Conservation (phyloP, 495 filamentous ascomycete genomes). For the Xylaria venustula region DNA sequence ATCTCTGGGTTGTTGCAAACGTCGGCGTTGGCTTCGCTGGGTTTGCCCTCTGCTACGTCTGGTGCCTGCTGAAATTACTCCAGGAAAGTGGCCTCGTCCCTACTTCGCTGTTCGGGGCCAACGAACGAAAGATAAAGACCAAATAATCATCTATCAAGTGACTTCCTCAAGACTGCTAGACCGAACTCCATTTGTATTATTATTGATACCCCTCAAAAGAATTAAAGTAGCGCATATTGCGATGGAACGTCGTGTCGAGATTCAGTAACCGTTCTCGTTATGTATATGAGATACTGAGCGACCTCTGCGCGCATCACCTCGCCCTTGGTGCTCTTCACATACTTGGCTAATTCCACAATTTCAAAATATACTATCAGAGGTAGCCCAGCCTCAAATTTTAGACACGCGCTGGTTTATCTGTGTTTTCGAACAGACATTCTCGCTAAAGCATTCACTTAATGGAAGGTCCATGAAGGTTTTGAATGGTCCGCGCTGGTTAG, state of each 20-base stretch:
- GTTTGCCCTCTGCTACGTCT: slow-evolving; percentile 83
- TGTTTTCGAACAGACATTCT: no score
- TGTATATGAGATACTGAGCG: no score
- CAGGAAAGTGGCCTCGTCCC: slow-evolving; percentile 53
- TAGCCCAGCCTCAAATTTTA: no score
- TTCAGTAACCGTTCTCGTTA: no score
- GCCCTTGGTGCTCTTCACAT: no score
- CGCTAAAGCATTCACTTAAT: no score
- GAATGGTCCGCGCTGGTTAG: no score
- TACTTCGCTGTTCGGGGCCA: slow-evolving; percentile 18
- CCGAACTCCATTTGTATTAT: slow-evolving; percentile 2
- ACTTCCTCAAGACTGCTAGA: background rate
- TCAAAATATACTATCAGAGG: no score
- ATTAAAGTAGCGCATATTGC: background rate
- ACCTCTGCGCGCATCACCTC: no score
- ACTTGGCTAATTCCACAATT: no score
- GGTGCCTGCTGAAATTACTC: slow-evolving; percentile 76
- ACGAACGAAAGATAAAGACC: slow-evolving; percentile 28
- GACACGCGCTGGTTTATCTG: no score
- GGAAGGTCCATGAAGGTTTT: no score
- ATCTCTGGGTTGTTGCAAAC: slow-evolving; percentile 91
- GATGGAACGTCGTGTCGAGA: background rate
- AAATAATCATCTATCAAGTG: background rate
- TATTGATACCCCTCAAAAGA: slow-evolving; percentile 14
- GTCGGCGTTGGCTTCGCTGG: slow-evolving; percentile 80